Evolutionary conservation across 495 filamentous ascomycete species (phyloP), one percentile per base, ranked within the genome.

Genomic region (Hypoxylon cercidicola): DNA sequence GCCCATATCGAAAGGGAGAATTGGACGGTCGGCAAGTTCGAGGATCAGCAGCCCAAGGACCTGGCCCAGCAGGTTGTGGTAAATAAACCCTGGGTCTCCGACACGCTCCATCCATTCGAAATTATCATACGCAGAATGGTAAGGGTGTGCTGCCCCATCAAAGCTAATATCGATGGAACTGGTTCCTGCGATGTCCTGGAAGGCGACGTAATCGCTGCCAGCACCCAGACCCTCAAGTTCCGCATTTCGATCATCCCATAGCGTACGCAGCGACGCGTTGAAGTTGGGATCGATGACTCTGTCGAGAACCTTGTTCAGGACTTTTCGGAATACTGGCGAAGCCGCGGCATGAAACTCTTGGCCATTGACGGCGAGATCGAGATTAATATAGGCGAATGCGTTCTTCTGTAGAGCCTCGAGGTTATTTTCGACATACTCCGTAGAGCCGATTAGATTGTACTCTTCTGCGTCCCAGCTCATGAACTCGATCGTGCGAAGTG

Each of bases 401-500:
- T 93, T 78, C 44, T 80, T 81, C 32, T 86, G 87, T 8, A 98
- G 83, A 79, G 84, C 85, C 0, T 92, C 88, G 0, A 96, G 79
- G 60, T 96, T 90, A 41, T 96, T 91, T 78, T 99, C 95, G 35
- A 98, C 94, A 66, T 91, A 93, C 72, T 99, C 96, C 18, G 96
- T 98, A 9, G 92, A 95, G 12, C 95, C 95, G 53, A 97, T 93
- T 32, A 94, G 74, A 74, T 98, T 98, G 77, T 97, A 97, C 74
- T 93, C 92, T 67, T 89, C 89, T 25, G 82, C 95, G 72, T 99
- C 95, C 95, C 96, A 99, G 37, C 90, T 96, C 60, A 90, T 90
- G 73, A 99, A 99, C 69, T 93, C 88, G 68, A 99, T 96, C 13
- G 92, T 93, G 18, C 95, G 89, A 10, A 93, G 82, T n/a, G 95